Percentiles rank a stretch among this genome's conserved stretches.
Evolutionary conservation across 1,284 basidiomycete genomes (phyloP).

Genomic region (Phenoliferia sp.): DNA sequence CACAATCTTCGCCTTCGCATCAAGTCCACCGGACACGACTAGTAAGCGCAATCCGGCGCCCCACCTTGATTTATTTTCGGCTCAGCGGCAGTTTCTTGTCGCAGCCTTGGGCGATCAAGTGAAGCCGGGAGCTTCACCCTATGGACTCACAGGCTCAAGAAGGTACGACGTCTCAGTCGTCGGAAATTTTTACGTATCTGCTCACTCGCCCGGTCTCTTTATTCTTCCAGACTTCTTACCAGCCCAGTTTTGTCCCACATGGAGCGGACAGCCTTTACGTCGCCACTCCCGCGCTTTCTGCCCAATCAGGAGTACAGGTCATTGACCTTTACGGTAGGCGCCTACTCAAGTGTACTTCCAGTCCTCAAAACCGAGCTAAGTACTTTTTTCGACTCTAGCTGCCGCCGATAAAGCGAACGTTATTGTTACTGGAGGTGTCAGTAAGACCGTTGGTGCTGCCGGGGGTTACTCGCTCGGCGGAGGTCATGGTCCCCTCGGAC

Average conservation of each 20-base stretch:
- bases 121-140: constrained; percentile 15
- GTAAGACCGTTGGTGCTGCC: constrained; percentile 11
- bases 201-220: too few relatives aligned
- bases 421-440: constrained; percentile 9
- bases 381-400: neutral
- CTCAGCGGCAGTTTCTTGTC: neutral
- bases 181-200: neutral
- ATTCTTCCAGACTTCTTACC: neutral
- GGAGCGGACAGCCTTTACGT: neutral
- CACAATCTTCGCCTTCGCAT: constrained; percentile 16
- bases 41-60: neutral
- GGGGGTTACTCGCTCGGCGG: constrained; percentile 14
- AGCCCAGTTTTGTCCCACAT: constrained; percentile 2
- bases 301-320: constrained; percentile 7
- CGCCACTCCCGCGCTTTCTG: neutral
- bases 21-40: constrained; percentile 24
- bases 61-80: neutral
- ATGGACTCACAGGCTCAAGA: constrained; percentile 10
- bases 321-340: constrained; percentile 1
- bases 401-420: constrained; percentile 14
- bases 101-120: constrained; percentile 9
- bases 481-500: constrained; percentile 15
- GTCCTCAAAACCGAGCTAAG: neutral
- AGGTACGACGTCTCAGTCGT: neutral
- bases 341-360: neutral